Percentiles rank a stretch among this genome's conserved stretches.
Conservation (phyloP, 257 asterid genomes). For the Solanum medicagineum region DNA sequence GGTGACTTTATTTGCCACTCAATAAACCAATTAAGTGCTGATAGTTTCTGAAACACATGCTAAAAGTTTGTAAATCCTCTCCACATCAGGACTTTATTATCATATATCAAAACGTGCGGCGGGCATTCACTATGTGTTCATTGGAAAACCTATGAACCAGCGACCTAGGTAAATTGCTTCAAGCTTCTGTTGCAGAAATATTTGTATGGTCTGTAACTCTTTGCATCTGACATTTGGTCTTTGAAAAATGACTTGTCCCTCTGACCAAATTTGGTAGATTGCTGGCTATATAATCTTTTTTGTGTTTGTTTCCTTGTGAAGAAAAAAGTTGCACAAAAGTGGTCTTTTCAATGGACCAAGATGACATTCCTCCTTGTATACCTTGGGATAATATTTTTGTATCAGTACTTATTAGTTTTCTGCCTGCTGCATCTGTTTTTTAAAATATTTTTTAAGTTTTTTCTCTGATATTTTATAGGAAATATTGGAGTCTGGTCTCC, state of each 20-base stretch:
- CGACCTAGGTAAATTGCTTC: conserved; percentile 60
- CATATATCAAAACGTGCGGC: conserved; percentile 89
- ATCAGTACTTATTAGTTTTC: background rate
- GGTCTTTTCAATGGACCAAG: background rate
- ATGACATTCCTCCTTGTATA: background rate
- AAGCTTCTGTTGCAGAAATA: background rate
- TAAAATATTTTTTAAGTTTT: background rate
- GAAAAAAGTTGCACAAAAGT: background rate
- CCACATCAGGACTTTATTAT: conserved; percentile 64
- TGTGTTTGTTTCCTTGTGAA: background rate
- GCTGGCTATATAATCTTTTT: background rate
- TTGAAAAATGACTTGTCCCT: background rate
- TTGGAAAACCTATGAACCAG: conserved; percentile 84
- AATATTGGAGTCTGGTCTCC: background rate
- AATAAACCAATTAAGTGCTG: background rate
- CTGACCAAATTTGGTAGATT: background rate
- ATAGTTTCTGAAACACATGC: background rate
- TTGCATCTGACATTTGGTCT: background rate
- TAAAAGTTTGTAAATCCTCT: background rate
- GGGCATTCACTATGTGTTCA: conserved; percentile 82
- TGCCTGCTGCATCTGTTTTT: background rate
- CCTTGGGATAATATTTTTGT: background rate
- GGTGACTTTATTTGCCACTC: conserved; percentile 30
- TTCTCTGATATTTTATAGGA: background rate
- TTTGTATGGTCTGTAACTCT: background rate